These are phyloP conservation scores for Marasmius sp. DNA, from an alignment of 1,284 basidiomycete species.

Conservation along the genomic window DNA sequence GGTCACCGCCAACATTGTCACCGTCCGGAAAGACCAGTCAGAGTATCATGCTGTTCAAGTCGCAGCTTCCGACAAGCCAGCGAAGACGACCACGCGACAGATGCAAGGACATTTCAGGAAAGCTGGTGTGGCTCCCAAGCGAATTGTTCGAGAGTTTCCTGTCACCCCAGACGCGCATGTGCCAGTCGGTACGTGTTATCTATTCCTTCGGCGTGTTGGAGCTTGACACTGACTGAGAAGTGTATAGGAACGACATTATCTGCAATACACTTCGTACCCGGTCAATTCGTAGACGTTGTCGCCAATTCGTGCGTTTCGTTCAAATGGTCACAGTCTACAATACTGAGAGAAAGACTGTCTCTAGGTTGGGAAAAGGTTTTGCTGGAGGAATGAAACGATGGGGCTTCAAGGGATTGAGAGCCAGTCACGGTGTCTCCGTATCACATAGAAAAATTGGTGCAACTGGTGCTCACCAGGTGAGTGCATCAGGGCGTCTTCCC, in stretches of 20 bases:
- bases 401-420: slow-evolving; percentile 89
- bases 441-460: slow-evolving; percentile 94
- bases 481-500: slow-evolving; percentile 16
- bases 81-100: slow-evolving; percentile 67
- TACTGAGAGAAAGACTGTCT: slow-evolving; percentile 11
- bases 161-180: slow-evolving; percentile 89
- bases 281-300: slow-evolving; percentile 93
- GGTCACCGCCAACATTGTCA: slow-evolving; percentile 75
- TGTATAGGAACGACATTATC: slow-evolving; percentile 80
- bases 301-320: slow-evolving; percentile 78
- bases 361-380: slow-evolving; percentile 94
- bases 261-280: slow-evolving; percentile 95
- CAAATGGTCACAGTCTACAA: not conserved
- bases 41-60: slow-evolving; percentile 88
- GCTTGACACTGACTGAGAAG: slow-evolving; percentile 5
- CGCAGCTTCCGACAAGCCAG: slow-evolving; percentile 71
- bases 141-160: slow-evolving; percentile 87
- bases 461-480: slow-evolving; percentile 92
- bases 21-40: slow-evolving; percentile 60
- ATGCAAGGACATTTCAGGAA: slow-evolving; percentile 88
- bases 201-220: slow-evolving; percentile 1
- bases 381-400: slow-evolving; percentile 97
- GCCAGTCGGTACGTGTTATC: slow-evolving; percentile 68
- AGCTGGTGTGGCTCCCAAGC: slow-evolving; percentile 84
- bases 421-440: slow-evolving; percentile 95